These are phyloP conservation scores for Penicillium psychrosexuale DNA, from an alignment of 2,329 filamentous ascomycete species.

Conservation along the genomic window DNA sequence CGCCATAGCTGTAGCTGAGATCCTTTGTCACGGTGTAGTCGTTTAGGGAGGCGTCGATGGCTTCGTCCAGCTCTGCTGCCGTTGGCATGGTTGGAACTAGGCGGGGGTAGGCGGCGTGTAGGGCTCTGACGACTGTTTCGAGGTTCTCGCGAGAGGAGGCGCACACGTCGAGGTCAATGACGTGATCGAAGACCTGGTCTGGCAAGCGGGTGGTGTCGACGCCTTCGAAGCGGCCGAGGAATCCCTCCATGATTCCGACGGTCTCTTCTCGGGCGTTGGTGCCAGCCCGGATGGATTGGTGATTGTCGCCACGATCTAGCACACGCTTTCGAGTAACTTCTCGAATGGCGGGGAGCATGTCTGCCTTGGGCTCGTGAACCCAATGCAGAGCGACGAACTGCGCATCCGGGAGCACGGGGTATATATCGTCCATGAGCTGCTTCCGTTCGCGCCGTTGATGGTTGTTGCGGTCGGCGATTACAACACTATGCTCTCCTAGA, in stretches of 20 bases:
- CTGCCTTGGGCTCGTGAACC: slow-evolving; percentile 64
- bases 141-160: slow-evolving; percentile 79
- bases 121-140: slow-evolving; percentile 68
- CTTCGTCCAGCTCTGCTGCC: slow-evolving; percentile 70
- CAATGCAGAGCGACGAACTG: slow-evolving; percentile 85
- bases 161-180: slow-evolving; percentile 80
- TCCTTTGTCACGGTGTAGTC: slow-evolving; percentile 76
- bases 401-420: slow-evolving; percentile 58
- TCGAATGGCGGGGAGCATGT: slow-evolving; percentile 67
- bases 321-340: slow-evolving; percentile 75
- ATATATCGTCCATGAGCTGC: slow-evolving; percentile 79
- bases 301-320: slow-evolving; percentile 83
- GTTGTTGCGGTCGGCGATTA: slow-evolving; percentile 93
- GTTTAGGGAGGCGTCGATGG: slow-evolving; percentile 70
- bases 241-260: slow-evolving; percentile 90
- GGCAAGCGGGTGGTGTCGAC: slow-evolving; percentile 65
- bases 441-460: slow-evolving; percentile 82
- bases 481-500: slow-evolving; percentile 64
- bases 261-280: slow-evolving; percentile 71
- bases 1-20: slow-evolving; percentile 52
- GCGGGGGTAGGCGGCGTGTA: slow-evolving; percentile 75
- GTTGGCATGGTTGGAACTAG: slow-evolving; percentile 66
- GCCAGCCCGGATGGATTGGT: slow-evolving; percentile 92
- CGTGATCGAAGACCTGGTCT: slow-evolving; percentile 75
- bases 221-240: slow-evolving; percentile 80